Base-by-base conservation (phyloP, 495 filamentous ascomycete species). In the Neurospora africana region DNA sequence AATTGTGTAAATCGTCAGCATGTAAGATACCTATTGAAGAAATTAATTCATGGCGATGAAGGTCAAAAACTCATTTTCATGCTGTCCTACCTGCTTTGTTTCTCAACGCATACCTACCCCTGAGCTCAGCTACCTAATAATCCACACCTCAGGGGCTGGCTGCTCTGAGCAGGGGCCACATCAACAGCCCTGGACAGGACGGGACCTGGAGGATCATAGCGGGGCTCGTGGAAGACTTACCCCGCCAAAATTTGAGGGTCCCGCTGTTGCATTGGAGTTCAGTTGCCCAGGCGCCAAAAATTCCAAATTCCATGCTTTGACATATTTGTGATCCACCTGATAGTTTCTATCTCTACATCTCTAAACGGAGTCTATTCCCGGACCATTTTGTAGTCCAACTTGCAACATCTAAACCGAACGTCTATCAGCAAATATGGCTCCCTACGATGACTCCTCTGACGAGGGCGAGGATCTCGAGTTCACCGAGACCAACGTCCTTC, bases 361-460 rank as follows among this genome's bases (percentile, higher is more conserved):
- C 27, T 35, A 1, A 4, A 17, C 27, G 6, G 11, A 70, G 17
- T 23, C 38, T 53, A 30, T n/a, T 15, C 23, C 69, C 27, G 15
- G 19, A 38, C 23, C 39, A 33, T 15, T 53, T 70, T 10, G 11
- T 37, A 30, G 2, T 44, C 17, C 17, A 3, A 19, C 39, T n/a
- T n/a, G 13, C 1, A 21, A n/a, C 5, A 11, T 19, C 69, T 11
- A 15, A 43, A 4, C 37, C 38, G 35, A 30, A 36, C 15, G 11
- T 65, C 8, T 70, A 15, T 35, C 71, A 13, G 68, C 75, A n/a
- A 79, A 74, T 4, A 98, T 98, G 95, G 89, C 90, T 69, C 83
- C 87, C 21, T 93, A 96, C 78, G 92, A 95, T 75, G 95, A 91
- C 78, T 95, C 98, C 77, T 92, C 92, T 38, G 93, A 91, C 4